Percentiles rank a stretch among this genome's conserved stretches.
These are phyloP conservation scores for Carex scoparia DNA, from an alignment of 176 grass and related monocot species.

Conservation along the genomic window DNA sequence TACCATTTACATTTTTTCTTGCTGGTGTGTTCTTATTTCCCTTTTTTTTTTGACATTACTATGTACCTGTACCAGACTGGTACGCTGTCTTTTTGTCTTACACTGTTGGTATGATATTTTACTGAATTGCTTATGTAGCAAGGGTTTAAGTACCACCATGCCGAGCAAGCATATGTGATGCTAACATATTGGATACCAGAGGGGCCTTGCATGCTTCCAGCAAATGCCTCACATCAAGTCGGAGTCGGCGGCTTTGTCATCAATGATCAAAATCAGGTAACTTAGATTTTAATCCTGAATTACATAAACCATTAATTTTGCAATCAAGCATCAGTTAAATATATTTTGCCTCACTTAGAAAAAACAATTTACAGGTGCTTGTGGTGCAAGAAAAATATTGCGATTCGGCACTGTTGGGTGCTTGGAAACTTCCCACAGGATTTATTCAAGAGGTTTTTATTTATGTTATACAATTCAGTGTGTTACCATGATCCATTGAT, in stretches of 20 bases:
- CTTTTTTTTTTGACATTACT: neutral
- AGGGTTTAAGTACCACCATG: conserved; percentile 97
- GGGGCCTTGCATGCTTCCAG: conserved; percentile 76
- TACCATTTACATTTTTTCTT: conserved; percentile 20
- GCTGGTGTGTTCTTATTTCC: neutral
- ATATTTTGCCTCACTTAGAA: neutral
- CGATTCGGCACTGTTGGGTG: conserved; percentile 27
- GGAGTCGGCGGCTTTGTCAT: conserved; percentile 88
- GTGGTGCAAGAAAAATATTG: conserved; percentile 85
- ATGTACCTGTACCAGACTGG: neutral
- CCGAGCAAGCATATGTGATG: conserved; percentile 90
- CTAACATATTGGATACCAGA: conserved; percentile 96
- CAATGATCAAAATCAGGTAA: conserved; percentile 87
- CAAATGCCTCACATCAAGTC: conserved; percentile 95
- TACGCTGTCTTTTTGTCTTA: neutral
- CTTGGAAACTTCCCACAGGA: conserved; percentile 90
- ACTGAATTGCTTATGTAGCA: conserved; percentile 34
- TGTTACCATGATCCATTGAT: neutral
- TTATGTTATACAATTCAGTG: neutral
- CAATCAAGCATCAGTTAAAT: neutral
- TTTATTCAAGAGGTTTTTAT: conserved; percentile 75
- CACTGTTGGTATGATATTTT: neutral
- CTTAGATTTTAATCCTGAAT: neutral
- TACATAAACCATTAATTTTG: neutral
- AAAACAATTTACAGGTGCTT: conserved; percentile 45